These are phyloP conservation scores for California macrophylla DNA, from an alignment of 441 rosid species.

Conservation along the genomic window DNA sequence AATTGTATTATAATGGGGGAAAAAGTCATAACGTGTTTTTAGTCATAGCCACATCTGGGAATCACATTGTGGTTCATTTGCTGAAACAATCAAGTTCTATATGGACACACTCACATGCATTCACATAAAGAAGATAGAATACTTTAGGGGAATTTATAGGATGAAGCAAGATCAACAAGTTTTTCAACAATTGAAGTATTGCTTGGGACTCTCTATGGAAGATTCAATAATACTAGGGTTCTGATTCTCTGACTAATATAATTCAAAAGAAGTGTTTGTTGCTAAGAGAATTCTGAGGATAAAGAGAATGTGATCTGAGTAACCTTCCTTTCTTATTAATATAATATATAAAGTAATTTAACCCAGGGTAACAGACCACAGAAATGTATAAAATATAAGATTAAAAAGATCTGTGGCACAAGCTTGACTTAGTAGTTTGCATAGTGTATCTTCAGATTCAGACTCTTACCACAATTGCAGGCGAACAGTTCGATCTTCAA, in stretches of 20 bases:
- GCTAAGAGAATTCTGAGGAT: neutral
- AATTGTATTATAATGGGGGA: neutral
- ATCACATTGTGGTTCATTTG: neutral
- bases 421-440: neutral
- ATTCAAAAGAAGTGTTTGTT: neutral
- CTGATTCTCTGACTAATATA: neutral
- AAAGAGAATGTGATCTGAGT: neutral
- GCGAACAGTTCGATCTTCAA: slow-evolving; percentile 45
- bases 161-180: too few species aligned
- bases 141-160: too few species aligned
- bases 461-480: slow-evolving; percentile 47
- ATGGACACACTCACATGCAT: too few species aligned
- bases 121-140: too few species aligned
- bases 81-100: too few species aligned
- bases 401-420: neutral
- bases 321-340: neutral
- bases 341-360: too few species aligned
- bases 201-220: neutral
- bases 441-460: neutral
- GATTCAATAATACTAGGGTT: neutral
- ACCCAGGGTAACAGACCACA: neutral
- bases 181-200: too few species aligned
- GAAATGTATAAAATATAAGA: neutral
- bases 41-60: neutral
- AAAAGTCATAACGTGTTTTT: too few species aligned